Percentiles rank a stretch among this genome's conserved stretches.
Conservation (phyloP, 805 yeast species). For the Myxozyma udenii region DNA sequence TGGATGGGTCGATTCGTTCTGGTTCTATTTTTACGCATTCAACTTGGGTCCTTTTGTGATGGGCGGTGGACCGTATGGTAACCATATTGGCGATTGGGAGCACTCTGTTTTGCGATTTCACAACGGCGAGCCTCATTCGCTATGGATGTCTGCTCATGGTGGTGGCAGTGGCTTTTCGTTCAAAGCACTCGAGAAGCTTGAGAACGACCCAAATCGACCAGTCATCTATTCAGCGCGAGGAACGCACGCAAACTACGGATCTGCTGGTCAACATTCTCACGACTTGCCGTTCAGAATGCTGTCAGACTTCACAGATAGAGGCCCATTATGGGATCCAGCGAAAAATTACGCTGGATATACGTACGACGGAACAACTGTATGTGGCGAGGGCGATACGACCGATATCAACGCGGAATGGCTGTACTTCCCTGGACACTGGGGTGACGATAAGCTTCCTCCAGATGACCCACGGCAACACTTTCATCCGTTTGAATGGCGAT, state of each 20-base stretch:
- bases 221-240: slow-evolving; percentile 89
- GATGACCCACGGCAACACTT: slow-evolving; percentile 77
- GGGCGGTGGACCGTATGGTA: slow-evolving; percentile 97
- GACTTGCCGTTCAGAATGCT: slow-evolving; percentile 90
- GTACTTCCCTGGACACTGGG: slow-evolving; percentile 83
- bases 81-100: slow-evolving; percentile 98
- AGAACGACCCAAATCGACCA: slow-evolving; percentile 52
- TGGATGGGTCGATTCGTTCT: slow-evolving; percentile 91
- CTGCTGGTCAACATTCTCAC: slow-evolving; percentile 95
- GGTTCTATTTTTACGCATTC: slow-evolving; percentile 95
- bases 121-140: slow-evolving; percentile 71
- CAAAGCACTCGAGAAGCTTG: slow-evolving; percentile 67
- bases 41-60: slow-evolving; percentile 94
- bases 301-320: slow-evolving; percentile 91
- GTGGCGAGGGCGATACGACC: slow-evolving; percentile 29
- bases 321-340: slow-evolving; percentile 92
- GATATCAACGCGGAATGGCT: slow-evolving; percentile 61
- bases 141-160: slow-evolving; percentile 98
- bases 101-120: slow-evolving; percentile 84
- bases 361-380: slow-evolving; percentile 54
- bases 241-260: slow-evolving; percentile 93
- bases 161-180: slow-evolving; percentile 90
- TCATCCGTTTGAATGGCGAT: slow-evolving; percentile 85
- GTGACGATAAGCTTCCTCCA: slow-evolving; percentile 66
- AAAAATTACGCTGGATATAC: slow-evolving; percentile 78